These are phyloP conservation scores for Chimonanthus salicifolius DNA, from an alignment of 164 flowering plant genomes.

Conservation along the genomic window DNA sequence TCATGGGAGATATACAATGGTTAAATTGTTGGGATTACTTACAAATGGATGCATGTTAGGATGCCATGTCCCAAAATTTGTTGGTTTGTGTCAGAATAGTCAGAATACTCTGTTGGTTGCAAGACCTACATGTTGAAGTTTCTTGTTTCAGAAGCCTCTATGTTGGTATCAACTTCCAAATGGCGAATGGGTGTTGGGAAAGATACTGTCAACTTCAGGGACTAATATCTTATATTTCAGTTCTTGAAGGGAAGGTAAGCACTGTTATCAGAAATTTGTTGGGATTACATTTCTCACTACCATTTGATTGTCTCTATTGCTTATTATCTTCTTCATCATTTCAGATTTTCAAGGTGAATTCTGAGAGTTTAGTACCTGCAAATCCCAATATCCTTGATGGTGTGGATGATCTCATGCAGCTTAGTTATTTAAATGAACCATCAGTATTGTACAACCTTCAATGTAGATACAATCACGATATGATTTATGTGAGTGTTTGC, in stretches of 20 bases:
- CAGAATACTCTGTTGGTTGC: constrained; percentile 15
- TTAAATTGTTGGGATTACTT: neutral
- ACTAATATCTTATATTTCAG: constrained; percentile 54
- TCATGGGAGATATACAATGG: neutral
- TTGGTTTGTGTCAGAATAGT: constrained; percentile 5
- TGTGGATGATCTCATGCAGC: constrained; percentile 98
- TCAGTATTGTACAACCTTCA: constrained; percentile 93
- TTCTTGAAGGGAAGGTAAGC: constrained; percentile 81
- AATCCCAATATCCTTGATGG: constrained; percentile 99
- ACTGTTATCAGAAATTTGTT: neutral
- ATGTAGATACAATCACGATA: constrained; percentile 71
- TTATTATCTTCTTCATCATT: constrained; percentile 2
- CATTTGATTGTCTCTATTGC: neutral
- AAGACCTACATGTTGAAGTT: constrained; percentile 27
- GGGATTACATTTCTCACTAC: neutral
- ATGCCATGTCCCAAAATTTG: constrained; percentile 1
- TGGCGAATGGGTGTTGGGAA: constrained; percentile 88
- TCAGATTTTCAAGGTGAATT: constrained; percentile 66
- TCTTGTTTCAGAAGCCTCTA: constrained; percentile 71
- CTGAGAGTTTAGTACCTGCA: constrained; percentile 65
- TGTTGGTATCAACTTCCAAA: constrained; percentile 83
- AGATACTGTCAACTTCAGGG: constrained; percentile 58
- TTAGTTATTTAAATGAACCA: constrained; percentile 95
- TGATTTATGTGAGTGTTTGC: constrained; percentile 74
- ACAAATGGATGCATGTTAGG: neutral